Conservation (phyloP, 148 eudicot genomes). For the Fagopyrum esculentum region DNA sequence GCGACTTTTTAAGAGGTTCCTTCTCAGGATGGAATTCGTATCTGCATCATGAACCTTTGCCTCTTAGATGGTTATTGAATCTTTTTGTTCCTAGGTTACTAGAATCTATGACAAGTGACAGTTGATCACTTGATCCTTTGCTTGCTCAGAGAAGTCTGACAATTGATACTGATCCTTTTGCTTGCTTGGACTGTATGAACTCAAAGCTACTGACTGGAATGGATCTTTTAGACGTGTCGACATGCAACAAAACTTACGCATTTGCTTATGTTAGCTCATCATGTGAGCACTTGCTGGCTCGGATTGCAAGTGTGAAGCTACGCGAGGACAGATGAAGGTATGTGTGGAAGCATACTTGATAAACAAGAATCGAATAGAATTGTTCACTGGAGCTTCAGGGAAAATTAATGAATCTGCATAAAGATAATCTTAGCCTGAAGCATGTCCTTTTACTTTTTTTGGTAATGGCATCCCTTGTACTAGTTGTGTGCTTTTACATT, state of each 20-base stretch:
- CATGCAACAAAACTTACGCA: neutral
- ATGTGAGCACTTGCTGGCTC: neutral
- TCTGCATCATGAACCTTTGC: conserved; percentile 6
- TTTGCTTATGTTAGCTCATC: conserved; percentile 2
- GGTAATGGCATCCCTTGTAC: neutral
- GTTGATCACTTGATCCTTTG: neutral
- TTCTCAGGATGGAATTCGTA: conserved; percentile 1
- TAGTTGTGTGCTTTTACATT: neutral
- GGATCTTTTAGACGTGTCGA: conserved; percentile 3
- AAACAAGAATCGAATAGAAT: neutral
- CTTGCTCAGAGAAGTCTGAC: conserved; percentile 7
- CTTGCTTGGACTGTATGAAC: neutral
- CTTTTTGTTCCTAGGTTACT: conserved; percentile 9
- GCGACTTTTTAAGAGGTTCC: conserved; percentile 2
- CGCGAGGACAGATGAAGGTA: conserved; percentile 8
- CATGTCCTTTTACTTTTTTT: neutral
- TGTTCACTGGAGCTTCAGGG: neutral
- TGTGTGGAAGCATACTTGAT: conserved; percentile 5
- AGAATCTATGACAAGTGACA: neutral
- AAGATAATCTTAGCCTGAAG: conserved; percentile 2
- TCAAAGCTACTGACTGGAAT: neutral
- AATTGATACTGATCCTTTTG: neutral
- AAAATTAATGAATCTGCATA: neutral
- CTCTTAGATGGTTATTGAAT: conserved; percentile 8
- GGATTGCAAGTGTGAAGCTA: neutral